Evolutionary conservation across 2,329 filamentous ascomycete genomes (phyloP), one percentile per base, ranked within the genome.

Genomic region (Fusarium sp.): DNA sequence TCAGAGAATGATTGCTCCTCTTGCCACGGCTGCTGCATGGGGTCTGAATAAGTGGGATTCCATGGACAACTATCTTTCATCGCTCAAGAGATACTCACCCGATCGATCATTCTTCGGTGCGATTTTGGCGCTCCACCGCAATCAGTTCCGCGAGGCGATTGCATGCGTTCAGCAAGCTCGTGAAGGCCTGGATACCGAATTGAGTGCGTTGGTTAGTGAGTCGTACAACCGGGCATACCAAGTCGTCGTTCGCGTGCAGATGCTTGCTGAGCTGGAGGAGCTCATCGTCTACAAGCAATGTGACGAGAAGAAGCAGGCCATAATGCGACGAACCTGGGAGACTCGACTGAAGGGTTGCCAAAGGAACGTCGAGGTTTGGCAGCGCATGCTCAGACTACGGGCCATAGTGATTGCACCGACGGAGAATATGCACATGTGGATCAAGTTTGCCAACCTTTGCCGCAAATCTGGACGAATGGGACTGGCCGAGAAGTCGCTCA

Each of bases 351-450:
- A 96, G 80, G 96, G 96, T 20, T 98, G 96, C 76, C 96, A 99
- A 82, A 93, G 96, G 65, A 98, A 98, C 77, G 95, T 98, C 26
- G 96, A 99, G 79, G 94, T 98, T 7, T 99, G 96, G 96, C 95
- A 98, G 81, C 91, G 96, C 69, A 98, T 98, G 94, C 90, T 99
- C 63, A 96, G 98, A 80, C 91, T 99, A 38, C 91, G 96, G 69
- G 94, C 95, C 26, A 87, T 99, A 58, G 96, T 99, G 67, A 96
- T 98, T 70, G 92, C 92, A 2, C 96, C 97, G 0, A 90, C 90
- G 39, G 95, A 99, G 81, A 98, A 98, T 79, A 94, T 97, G 87
- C 94, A 97, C 79, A 99, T 99, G 95, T 98, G 95, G 91, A 98
- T 99, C 86, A 99, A 99, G 81, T 99, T 98, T 81, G 94, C 96